Evolutionary conservation across 768 basidiomycete species (phyloP), one percentile per base, ranked within the genome.

Genomic region (Hydnum rufescens): DNA sequence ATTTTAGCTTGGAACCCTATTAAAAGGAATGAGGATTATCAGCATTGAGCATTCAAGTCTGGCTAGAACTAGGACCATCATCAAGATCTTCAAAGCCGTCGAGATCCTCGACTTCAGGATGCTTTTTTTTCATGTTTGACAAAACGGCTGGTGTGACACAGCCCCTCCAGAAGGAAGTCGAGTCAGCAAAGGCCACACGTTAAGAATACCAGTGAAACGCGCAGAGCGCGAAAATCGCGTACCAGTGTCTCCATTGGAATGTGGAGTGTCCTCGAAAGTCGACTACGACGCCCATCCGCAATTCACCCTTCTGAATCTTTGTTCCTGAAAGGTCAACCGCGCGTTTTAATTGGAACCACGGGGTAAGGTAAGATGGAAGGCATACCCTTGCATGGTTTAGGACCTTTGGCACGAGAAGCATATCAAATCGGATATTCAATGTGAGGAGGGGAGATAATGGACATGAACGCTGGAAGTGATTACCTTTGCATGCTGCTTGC

Each of bases 281-380:
- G 42, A 87, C 78, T 43, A 85, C 57, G 23, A 76, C 73, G 39
- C 86, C 89, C 32, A 88, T 60, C 22, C 89, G 74, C 30, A 93
- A 64, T 6, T 68, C 68, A 34, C 77, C 86, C 67, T 93, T 93
- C 13, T 50, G 62, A 54, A 95, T 80, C 29, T 71, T 57, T 4
- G 76, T 84, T 42, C 86, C 87, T 77, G 63, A n/a, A n/a, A n/a
- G n/a, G n/a, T n/a, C n/a, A n/a, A n/a, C n/a, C n/a, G n/a, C n/a
- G n/a, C n/a, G n/a, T n/a, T n/a, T n/a, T n/a, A n/a, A n/a, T n/a
- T n/a, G n/a, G n/a, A n/a, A n/a, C n/a, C n/a, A n/a, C n/a, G n/a
- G n/a, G n/a, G n/a, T n/a, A n/a, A n/a, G n/a, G n/a, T n/a, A n/a
- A n/a, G n/a, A n/a, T n/a, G n/a, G n/a, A n/a, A n/a, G n/a, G n/a